phyloP scores from a whole-genome alignment of 305 asterid species.

The Vinca major region DNA sequence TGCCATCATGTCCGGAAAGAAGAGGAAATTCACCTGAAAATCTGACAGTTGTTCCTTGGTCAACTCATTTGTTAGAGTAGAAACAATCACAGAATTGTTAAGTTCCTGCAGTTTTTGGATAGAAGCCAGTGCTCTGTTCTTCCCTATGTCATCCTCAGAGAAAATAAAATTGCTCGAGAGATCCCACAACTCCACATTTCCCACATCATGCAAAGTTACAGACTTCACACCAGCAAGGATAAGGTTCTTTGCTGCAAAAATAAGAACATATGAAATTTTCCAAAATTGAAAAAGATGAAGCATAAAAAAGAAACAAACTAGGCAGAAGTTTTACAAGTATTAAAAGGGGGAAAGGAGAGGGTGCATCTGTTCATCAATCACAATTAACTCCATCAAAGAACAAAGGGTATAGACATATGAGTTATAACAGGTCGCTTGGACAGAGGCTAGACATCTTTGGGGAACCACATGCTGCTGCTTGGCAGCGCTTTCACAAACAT shows the following conservation, averaged over 20 bases:
- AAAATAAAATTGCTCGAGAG: conserved; percentile 47
- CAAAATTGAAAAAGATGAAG: too few species aligned
- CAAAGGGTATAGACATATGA: too few species aligned
- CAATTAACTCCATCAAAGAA: too few species aligned
- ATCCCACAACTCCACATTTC: conserved; percentile 53
- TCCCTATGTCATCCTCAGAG: conserved; percentile 49
- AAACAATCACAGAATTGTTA: conserved; percentile 37
- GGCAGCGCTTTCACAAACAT: too few species aligned
- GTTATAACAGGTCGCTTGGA: too few species aligned
- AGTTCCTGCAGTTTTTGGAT: conserved; percentile 48
- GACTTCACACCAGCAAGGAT: conserved; percentile 59
- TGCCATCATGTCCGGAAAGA: neutral
- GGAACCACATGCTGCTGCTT: too few species aligned
- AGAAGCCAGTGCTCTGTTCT: conserved; percentile 51
- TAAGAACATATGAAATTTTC: neutral
- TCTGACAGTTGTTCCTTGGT: conserved; percentile 36
- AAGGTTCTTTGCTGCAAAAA: conserved; percentile 47
- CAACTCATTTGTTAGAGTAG: conserved; percentile 34
- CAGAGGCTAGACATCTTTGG: too few species aligned
- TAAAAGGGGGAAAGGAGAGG: too few species aligned
- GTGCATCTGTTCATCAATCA: too few species aligned
- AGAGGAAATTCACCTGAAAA: conserved; percentile 34
- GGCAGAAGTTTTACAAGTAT: too few species aligned
- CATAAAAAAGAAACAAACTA: too few species aligned
- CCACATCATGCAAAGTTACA: conserved; percentile 47